Base-by-base conservation (phyloP, 176 grass and related monocot species). In the Carex myosuroides region DNA sequence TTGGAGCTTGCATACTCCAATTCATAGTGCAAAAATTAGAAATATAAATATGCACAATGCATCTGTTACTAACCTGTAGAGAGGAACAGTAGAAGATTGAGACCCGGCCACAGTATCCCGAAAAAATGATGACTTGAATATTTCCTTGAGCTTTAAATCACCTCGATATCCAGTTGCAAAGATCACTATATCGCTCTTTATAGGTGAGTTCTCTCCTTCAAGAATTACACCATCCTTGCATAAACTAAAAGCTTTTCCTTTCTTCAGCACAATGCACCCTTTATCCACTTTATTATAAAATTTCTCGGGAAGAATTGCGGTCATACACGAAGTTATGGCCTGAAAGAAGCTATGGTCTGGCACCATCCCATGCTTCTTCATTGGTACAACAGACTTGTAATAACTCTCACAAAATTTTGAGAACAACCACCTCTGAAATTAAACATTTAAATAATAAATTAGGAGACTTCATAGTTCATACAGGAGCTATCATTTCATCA, bases 241-340 rank as follows among this genome's bases (percentile, higher is more conserved):
- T 56, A 92, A 87, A 21, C 81, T 78, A 16, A 92, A 89, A 20
- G 21, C n/a, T 48, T 85, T 92, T 12, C 73, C 57, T 71, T 84
- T 85, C 68, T 88, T 89, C 30, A 89, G 57, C 11, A 92, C 11
- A 42, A 92, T 84, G 81, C 87, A 85, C 21, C 87, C 87, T 85
- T 85, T 7, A 13, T 77, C 81, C 13, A 92, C 90, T 80, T 65
- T 89, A 46, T 89, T 66, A 5, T 89, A 92, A 57, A 91, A 92
- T 35, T 76, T 87, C 4, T 87, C 60, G 0, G 84, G 90, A 17
- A 87, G 56, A 13, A 81, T 74, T 11, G 81, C 67, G 6, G 81
- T 2, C 81, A 84, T 21, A 64, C 65, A 87, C 0, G 84, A 75
- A 74, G 63, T 58, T 5, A 91, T 68, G 0, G 11, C 79, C 20